Base-by-base conservation (phyloP, 495 filamentous ascomycete species). In the Penicillium salamii region DNA sequence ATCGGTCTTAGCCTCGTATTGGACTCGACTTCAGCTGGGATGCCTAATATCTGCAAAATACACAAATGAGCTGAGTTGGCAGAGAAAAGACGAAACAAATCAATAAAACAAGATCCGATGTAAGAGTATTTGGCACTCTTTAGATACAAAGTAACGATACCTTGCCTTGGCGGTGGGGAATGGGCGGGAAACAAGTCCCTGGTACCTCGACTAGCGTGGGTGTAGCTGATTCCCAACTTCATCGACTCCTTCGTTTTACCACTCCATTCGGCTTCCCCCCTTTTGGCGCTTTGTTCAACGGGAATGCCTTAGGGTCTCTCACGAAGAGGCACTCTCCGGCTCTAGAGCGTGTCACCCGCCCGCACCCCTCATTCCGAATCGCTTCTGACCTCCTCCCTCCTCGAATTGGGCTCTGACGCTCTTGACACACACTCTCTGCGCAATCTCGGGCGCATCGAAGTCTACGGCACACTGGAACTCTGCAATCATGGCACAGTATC, bases 401-500 rank as follows among this genome's bases (percentile, higher is more conserved):
- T 26, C 23, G 23, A 26, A 26, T 26, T 26, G 23, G 23, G 23
- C 23, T n/a, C n/a, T n/a, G n/a, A n/a, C n/a, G n/a, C n/a, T n/a
- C n/a, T n/a, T n/a, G n/a, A n/a, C n/a, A n/a, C n/a, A n/a, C n/a
- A n/a, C n/a, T n/a, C n/a, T n/a, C n/a, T n/a, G n/a, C 23, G 23
- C 23, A 26, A 8, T 8, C 23, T 26, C n/a, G 23, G 23, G 23
- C 23, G 23, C 21, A 46, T 15, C 12, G 8, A 24, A 37, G 4
- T 24, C 12, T 7, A 29, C 17, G n/a, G 15, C 46, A 35, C 46
- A 15, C 8, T 7, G 3, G 32, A 17, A 21, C 23, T 39, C 44
- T 35, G 33, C 37, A 41, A 42, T 47, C 7, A 79, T 79, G 76
- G 67, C 75, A 28, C 72, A 76, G 50, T 75, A 80, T 57, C 69